Evolutionary conservation across 2,329 filamentous ascomycete genomes (phyloP), one percentile per base, ranked within the genome.

Genomic region (Fusarium guadeloupense): DNA sequence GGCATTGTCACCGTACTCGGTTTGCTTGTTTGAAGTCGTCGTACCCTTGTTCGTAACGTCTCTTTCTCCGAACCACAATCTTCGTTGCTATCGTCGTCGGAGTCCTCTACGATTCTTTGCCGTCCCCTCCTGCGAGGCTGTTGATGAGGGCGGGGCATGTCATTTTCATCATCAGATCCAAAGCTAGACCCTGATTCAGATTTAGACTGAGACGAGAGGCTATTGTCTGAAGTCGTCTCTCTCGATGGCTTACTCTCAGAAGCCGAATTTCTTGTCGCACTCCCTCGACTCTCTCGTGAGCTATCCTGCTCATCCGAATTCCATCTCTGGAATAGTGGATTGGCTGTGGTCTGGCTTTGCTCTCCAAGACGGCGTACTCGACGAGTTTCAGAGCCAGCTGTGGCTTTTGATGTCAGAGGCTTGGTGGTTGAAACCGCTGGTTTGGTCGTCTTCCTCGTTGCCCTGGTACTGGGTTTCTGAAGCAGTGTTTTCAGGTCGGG

Each of bases 401-500:
- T 54, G 14, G 67, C 54, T 19, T 72, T 74, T 8, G 68, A 61
- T 21, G 68, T 49, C 9, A 68, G 62, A n/a, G 62, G 31, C 44
- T 66, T 64, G 37, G 50, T 52, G n/a, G 55, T 39, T 9, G 49
- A 25, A n/a, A 46, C 38, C 33, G 47, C n/a, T 34, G 49, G 17
- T 35, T 54, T 19, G 40, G 19, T 23, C 51, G 58, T 28, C 28
- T 38, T 40, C n/a, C 48, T 62, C n/a, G 62, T 62, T 64, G 53
- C 47, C 56, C 51, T 60, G 28, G 41, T 37, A 33, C 23, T 59
- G 21, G 64, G 38, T 23, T 50, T 64, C 9, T 54, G 61, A 19
- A 72, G 38, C 9, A 79, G 54, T 3, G 72, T 69, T 33, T 75
- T 71, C 20, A 79, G 53, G 28, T 77, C 76, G 2, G 79, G 77